Conservation (phyloP, 2,329 filamentous ascomycete species). For the Macrophomina tecta region DNA sequence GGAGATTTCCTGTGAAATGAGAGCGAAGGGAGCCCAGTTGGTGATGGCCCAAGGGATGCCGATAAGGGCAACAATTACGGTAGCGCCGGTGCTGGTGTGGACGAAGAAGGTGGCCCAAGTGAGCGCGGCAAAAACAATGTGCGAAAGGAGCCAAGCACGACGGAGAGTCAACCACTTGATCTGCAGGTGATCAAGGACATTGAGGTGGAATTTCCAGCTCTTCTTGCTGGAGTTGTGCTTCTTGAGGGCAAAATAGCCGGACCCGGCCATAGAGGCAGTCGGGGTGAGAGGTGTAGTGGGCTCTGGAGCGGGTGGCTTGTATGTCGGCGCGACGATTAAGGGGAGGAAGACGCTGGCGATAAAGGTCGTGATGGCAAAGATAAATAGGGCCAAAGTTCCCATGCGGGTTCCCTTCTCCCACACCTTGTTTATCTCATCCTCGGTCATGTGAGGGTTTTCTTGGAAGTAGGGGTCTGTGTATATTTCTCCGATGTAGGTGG, state of each 20-base stretch:
- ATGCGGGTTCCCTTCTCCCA: slow-evolving; percentile 87
- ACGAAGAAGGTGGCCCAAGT: slow-evolving; percentile 88
- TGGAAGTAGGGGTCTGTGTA: slow-evolving; percentile 84
- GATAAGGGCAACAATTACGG: slow-evolving; percentile 77
- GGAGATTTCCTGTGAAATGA: slow-evolving; percentile 91
- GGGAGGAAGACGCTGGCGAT: slow-evolving; percentile 82
- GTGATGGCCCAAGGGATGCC: slow-evolving; percentile 93
- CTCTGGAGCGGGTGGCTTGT: slow-evolving; percentile 55
- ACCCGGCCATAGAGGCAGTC: slow-evolving; percentile 42
- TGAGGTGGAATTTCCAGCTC: slow-evolving; percentile 27
- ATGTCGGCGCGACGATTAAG: slow-evolving; percentile 83
- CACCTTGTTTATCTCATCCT: slow-evolving; percentile 75
- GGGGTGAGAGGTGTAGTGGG: slow-evolving; percentile 48
- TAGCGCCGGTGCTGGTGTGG: slow-evolving; percentile 72
- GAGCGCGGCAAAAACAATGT: slow-evolving; percentile 80
- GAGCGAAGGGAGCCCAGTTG: slow-evolving; percentile 92
- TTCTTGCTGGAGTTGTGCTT: slow-evolving; percentile 19
- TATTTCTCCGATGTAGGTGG: slow-evolving; percentile 90
- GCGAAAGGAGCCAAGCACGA: slow-evolving; percentile 83
- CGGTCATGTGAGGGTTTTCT: slow-evolving; percentile 77
- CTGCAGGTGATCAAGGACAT: slow-evolving; percentile 67
- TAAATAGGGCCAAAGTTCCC: slow-evolving; percentile 85
- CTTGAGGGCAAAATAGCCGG: slow-evolving; percentile 35
- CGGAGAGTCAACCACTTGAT: slow-evolving; percentile 87
- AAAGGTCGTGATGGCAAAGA: slow-evolving; percentile 87